phyloP scores from a whole-genome alignment of 768 basidiomycete species.

The Termitomyces sp. region DNA sequence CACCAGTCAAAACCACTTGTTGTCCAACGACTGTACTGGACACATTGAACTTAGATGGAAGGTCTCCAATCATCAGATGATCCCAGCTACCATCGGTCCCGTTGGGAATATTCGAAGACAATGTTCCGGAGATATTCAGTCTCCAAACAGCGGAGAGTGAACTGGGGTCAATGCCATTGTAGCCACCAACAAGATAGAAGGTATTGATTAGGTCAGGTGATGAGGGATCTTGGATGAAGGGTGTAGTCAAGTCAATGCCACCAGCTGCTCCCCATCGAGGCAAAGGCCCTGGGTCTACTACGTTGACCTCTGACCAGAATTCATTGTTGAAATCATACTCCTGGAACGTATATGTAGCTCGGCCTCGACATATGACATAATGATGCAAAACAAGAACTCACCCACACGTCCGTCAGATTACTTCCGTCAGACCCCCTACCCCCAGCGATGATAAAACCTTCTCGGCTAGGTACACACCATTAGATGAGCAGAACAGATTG shows the following conservation, averaged over 20 bases:
- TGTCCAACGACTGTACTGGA: conserved; percentile 57
- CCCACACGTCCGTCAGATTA: conserved; percentile 72
- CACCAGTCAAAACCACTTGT: conserved; percentile 54
- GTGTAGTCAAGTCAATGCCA: conserved; percentile 61
- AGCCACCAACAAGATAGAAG: conserved; percentile 74
- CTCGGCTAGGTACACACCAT: conserved; percentile 51
- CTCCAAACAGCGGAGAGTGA: conserved; percentile 70
- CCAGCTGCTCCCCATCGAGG: conserved; percentile 72
- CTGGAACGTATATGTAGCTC: conserved; percentile 34
- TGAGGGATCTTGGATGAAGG: conserved; percentile 37
- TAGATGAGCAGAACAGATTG: conserved; percentile 9
- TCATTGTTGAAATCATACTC: conserved; percentile 74
- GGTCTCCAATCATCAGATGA: conserved; percentile 33
- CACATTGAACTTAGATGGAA: conserved; percentile 42
- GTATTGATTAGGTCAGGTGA: conserved; percentile 63
- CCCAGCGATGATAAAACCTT: conserved; percentile 71
- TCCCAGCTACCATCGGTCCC: conserved; percentile 58
- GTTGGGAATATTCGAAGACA: conserved; percentile 65
- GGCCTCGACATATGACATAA: neutral
- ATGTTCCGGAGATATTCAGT: conserved; percentile 62
- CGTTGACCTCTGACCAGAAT: conserved; percentile 66
- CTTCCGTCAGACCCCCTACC: conserved; percentile 55
- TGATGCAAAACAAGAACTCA: conserved; percentile 28
- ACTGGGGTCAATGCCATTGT: conserved; percentile 38
- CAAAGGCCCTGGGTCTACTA: conserved; percentile 55